Base-by-base conservation (phyloP, 2,329 filamentous ascomycete species). In the Aspergillus neoniger region DNA sequence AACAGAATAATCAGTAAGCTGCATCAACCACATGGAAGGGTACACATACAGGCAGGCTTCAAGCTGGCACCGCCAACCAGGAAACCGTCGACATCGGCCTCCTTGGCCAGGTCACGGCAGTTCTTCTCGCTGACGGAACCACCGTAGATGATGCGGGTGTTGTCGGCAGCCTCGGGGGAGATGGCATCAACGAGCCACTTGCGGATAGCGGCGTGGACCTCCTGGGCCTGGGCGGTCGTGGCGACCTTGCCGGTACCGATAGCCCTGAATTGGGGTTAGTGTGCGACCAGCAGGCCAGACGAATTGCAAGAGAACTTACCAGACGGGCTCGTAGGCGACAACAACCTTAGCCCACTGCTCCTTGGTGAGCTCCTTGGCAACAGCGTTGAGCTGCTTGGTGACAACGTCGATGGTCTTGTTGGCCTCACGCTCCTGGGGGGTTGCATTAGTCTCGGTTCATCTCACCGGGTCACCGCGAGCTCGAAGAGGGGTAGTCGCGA, bases 41-140 rank as follows among this genome's bases (percentile, higher is more conserved):
- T 17, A 23, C 25, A 51, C 89, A 85, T 82, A 92, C 89, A 97
- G 68, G 91, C 93, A 76, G 94, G 94, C 88, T 98, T 98, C 82
- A 98, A 87, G 78, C 91, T 95, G 76, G 94, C 94, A 80, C 94
- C 94, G 67, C 94, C 94, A 69, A 98, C 94, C 69, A 98, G 86
- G 88, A 98, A 98, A 61, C 95, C 95, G 79, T 99, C 95, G 78
- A 99, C 96, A 80, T 99, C 95, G 66, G 86, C 78, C 86, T 98
- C 88, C 85, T 92, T 94, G 77, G 90, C 88, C 72, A 99, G 86
- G 67, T 98, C 94, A 75, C 84, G 86, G 85, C 91, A 96, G 88
- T 99, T 99, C 90, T 97, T 97, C 86, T 96, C 95, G 77, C 85
- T 96, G 73, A 99, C 95, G 72, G 90, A 95, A 76, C 95, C 95